Percentiles rank a stretch among this genome's conserved stretches.
Evolutionary conservation across 1,139 yeast genomes (phyloP).

Genomic region (Arxiozyma bovina): DNA sequence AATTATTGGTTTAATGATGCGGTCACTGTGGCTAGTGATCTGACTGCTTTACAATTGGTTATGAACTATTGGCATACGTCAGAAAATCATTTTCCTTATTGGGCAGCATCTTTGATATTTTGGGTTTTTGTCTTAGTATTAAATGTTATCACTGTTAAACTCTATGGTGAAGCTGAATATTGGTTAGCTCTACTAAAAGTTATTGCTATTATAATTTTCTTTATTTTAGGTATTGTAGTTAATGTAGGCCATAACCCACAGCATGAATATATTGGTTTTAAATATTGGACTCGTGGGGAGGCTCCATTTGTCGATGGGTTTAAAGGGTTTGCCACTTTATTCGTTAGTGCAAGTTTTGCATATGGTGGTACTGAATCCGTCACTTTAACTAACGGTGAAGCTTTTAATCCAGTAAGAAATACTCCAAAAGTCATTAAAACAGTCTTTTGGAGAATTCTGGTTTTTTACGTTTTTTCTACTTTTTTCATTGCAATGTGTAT

Average conservation of each 20-base stretch:
- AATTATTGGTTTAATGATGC: slow-evolving; percentile 64
- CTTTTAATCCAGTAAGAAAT: slow-evolving; percentile 47
- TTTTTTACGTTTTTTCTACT: slow-evolving; percentile 39
- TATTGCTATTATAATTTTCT: slow-evolving; percentile 45
- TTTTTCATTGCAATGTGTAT: slow-evolving; percentile 41
- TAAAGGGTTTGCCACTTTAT: slow-evolving; percentile 36
- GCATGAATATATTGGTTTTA: slow-evolving; percentile 42
- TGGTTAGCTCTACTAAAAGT: slow-evolving; percentile 57
- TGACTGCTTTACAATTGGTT: slow-evolving; percentile 52
- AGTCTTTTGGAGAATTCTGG: slow-evolving; percentile 47
- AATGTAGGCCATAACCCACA: slow-evolving; percentile 38
- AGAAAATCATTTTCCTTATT: slow-evolving; percentile 40
- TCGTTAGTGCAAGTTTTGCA: slow-evolving; percentile 57
- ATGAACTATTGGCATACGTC: slow-evolving; percentile 49
- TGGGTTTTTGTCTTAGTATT: slow-evolving; percentile 47
- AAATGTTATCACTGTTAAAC: slow-evolving; percentile 47
- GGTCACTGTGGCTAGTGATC: slow-evolving; percentile 51
- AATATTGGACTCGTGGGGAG: slow-evolving; percentile 41
- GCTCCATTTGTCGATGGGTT: slow-evolving; percentile 39
- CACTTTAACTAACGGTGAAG: slow-evolving; percentile 60
- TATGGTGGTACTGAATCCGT: slow-evolving; percentile 62
- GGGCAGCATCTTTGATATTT: slow-evolving; percentile 49
- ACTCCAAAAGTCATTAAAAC: slow-evolving; percentile 52
- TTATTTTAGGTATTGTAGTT: slow-evolving; percentile 41
- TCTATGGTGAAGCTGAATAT: slow-evolving; percentile 59